Evolutionary conservation across 192 early-diverging fungal genomes (phyloP).

Genomic region (Phlyctochytrium planicorne): DNA sequence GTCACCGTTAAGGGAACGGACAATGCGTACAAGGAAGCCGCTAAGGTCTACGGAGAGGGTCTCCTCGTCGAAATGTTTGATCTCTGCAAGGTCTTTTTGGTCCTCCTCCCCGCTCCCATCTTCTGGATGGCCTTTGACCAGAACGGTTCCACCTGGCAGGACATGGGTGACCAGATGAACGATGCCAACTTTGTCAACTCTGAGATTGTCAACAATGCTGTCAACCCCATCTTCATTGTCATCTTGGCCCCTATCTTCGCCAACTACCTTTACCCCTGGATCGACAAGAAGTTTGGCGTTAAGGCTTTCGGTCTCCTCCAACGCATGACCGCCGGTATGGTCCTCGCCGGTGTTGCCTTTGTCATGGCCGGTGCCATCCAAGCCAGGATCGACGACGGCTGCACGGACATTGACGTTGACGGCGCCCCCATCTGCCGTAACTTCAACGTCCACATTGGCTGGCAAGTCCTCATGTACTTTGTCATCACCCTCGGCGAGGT

Average conservation of each 20-base stretch:
- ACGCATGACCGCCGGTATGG: conserved; percentile 57
- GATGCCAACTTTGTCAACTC: conserved; percentile 24
- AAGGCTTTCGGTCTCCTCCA: conserved; percentile 42
- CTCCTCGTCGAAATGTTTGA: conserved; percentile 35
- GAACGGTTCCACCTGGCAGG: conserved; percentile 35
- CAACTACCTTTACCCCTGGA: conserved; percentile 52
- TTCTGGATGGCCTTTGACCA: conserved; percentile 53
- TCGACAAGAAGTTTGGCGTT: conserved; percentile 35
- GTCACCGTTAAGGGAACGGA: conserved; percentile 4
- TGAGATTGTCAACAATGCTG: conserved; percentile 29
- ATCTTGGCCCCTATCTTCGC: conserved; percentile 55
- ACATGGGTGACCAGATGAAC: conserved; percentile 33
- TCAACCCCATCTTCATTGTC: conserved; percentile 52
- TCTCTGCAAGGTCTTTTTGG: conserved; percentile 32
- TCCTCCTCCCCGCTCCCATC: conserved; percentile 33
- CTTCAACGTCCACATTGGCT: not conserved
- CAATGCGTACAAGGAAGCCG: conserved; percentile 10
- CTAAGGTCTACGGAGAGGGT: conserved; percentile 14
- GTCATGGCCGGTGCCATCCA: conserved; percentile 35
- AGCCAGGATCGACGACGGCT: conserved; percentile 28
- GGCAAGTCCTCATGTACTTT: conserved; percentile 40
- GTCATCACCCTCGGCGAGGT: conserved; percentile 57
- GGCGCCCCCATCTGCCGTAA: conserved; percentile 4
- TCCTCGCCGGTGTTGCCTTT: conserved; percentile 51
- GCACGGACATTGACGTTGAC: conserved; percentile 15